Percentiles rank a stretch among this genome's conserved stretches.
Evolutionary conservation across 805 yeast genomes (phyloP).

Genomic region (Suhomyces xylopsoci): DNA sequence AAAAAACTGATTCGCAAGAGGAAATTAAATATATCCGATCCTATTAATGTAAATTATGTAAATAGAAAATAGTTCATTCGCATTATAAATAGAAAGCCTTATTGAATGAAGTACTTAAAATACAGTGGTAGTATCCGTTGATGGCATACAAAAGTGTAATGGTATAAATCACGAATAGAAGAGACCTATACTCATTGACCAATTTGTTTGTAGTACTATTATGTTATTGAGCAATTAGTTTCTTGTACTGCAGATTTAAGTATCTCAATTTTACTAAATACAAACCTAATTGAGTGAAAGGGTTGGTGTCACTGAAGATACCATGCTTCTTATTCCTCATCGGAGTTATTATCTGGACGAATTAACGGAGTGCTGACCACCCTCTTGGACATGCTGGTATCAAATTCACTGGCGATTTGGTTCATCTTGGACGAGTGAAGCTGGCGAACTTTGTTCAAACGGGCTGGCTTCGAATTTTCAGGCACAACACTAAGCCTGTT

Average conservation of each 20-base stretch:
- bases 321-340: background rate
- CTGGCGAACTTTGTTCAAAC: slow-evolving; percentile 19
- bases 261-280: too few relatives aligned
- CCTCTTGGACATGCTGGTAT: slow-evolving; percentile 16
- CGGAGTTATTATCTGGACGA: background rate
- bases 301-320: background rate
- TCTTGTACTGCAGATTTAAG: too few relatives aligned
- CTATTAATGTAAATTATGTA: background rate
- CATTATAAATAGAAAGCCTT: too few relatives aligned
- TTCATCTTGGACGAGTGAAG: slow-evolving; percentile 19
- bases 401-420: slow-evolving; percentile 6
- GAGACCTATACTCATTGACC: too few relatives aligned
- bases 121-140: too few relatives aligned
- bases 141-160: too few relatives aligned
- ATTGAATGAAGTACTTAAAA: too few relatives aligned
- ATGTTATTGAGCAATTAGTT: too few relatives aligned
- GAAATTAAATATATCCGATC: too few relatives aligned
- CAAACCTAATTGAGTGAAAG: too few relatives aligned
- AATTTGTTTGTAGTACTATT: too few relatives aligned
- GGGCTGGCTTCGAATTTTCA: slow-evolving; percentile 1
- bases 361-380: slow-evolving; percentile 25
- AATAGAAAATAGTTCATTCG: background rate
- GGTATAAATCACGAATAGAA: background rate
- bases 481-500: slow-evolving; percentile 5
- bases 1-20: background rate